These are phyloP conservation scores for Dactylorhiza incarnata DNA, from an alignment of 106 monocot species.

Conservation along the genomic window DNA sequence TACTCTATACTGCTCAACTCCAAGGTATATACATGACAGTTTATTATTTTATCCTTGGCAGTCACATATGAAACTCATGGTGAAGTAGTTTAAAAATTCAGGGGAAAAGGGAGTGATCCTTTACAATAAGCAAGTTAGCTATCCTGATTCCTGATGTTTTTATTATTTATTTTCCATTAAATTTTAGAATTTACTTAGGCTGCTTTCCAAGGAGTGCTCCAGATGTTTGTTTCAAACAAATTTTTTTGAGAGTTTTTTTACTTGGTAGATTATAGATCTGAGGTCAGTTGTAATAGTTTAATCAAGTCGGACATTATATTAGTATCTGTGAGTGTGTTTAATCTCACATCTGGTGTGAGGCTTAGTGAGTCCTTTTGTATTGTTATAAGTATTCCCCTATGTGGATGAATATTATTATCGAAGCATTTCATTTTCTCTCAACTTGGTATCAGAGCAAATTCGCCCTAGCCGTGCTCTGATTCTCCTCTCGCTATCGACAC, in stretches of 20 bases:
- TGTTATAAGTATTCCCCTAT: too few species aligned
- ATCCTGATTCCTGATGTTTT: neutral
- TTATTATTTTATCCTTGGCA: neutral
- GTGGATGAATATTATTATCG: too few species aligned
- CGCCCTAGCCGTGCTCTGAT: too few species aligned
- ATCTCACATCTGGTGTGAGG: too few species aligned
- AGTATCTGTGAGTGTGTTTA: too few species aligned
- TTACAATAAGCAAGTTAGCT: neutral
- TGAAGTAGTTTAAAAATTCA: neutral
- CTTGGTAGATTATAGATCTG: neutral
- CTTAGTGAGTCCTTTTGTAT: too few species aligned
- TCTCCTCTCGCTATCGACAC: too few species aligned
- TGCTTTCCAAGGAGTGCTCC: neutral
- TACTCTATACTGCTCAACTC: neutral
- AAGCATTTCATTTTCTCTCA: too few species aligned
- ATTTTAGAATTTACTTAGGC: neutral
- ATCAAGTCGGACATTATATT: too few species aligned
- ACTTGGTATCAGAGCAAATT: too few species aligned
- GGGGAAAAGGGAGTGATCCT: neutral
- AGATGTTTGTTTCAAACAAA: neutral
- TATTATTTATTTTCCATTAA: conserved; percentile 1
- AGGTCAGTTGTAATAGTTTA: neutral
- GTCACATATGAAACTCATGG: neutral
- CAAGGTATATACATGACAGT: neutral
- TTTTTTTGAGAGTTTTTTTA: neutral